Percentiles rank a stretch among this genome's conserved stretches.
Evolutionary conservation across 2,329 filamentous ascomycete genomes (phyloP).

Genomic region (Nemania serpens): DNA sequence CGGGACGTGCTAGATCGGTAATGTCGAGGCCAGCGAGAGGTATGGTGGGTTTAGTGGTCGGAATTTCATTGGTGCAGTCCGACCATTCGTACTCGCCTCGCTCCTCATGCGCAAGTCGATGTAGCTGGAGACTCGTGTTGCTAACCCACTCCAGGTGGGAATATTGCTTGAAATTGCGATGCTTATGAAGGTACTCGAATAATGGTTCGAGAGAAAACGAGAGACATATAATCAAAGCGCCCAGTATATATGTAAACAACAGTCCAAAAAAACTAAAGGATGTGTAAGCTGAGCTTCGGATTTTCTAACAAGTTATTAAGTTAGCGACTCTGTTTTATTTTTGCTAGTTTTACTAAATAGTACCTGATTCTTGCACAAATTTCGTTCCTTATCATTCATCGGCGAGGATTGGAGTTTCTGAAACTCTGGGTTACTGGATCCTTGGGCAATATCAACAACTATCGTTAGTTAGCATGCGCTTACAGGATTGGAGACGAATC

Average conservation of each 20-base stretch:
- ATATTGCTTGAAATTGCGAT: not conserved
- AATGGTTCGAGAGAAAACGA: not conserved
- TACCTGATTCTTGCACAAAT: too few species aligned
- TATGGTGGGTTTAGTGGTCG: not conserved
- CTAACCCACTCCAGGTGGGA: slow-evolving; percentile 1
- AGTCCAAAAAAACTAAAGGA: slow-evolving; percentile 12
- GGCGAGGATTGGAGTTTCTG: too few species aligned
- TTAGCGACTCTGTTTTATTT: too few species aligned
- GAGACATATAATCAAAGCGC: not conserved
- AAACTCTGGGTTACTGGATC: too few species aligned
- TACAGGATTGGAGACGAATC: too few species aligned
- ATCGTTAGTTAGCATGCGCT: too few species aligned
- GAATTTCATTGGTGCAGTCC: not conserved
- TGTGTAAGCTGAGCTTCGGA: not conserved
- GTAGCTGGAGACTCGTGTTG: not conserved
- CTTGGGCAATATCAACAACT: too few species aligned
- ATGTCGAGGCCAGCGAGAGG: not conserved
- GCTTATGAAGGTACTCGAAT: not conserved
- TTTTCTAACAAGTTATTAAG: too few species aligned
- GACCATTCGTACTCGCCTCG: not conserved
- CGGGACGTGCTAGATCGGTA: too few species aligned
- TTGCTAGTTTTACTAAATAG: too few species aligned
- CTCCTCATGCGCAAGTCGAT: not conserved
- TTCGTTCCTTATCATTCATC: too few species aligned
- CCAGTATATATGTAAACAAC: not conserved